phyloP scores from a whole-genome alignment of 2,329 filamentous ascomycete genomes.

The Remersonia thermophila region DNA sequence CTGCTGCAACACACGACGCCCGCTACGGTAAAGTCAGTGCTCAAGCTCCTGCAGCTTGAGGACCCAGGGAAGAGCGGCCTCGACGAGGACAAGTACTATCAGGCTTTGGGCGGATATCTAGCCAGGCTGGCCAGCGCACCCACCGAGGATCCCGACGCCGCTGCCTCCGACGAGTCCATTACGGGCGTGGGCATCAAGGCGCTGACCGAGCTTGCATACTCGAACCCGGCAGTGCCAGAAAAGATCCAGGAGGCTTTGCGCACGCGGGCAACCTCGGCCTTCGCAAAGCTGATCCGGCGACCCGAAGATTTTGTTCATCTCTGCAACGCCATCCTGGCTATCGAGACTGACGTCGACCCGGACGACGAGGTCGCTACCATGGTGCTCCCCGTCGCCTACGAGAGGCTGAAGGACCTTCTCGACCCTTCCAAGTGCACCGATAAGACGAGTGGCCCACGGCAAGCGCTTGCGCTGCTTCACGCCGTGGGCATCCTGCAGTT shows the following conservation, averaged over 20 bases:
- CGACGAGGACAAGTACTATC: constrained; percentile 31
- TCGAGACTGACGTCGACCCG: constrained; percentile 35
- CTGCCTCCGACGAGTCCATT: constrained; percentile 24
- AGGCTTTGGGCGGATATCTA: constrained; percentile 42
- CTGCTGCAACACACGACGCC: constrained; percentile 50
- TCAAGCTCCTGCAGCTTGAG: constrained; percentile 35
- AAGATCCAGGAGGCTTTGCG: constrained; percentile 42
- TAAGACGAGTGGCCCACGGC: constrained; percentile 26
- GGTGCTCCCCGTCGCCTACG: constrained; percentile 32
- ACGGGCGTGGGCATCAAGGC: constrained; percentile 35
- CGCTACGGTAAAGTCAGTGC: constrained; percentile 40
- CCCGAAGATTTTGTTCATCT: constrained; percentile 40
- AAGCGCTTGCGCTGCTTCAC: constrained; percentile 69
- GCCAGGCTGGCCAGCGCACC: constrained; percentile 36
- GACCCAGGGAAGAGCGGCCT: constrained; percentile 21
- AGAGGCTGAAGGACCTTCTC: constrained; percentile 40
- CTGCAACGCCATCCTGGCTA: constrained; percentile 41
- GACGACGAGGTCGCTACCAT: constrained; percentile 44
- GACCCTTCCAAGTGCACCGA: constrained; percentile 23
- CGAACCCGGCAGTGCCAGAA: constrained; percentile 36
- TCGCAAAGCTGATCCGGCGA: constrained; percentile 44
- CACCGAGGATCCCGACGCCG: constrained; percentile 19
- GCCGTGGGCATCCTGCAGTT: constrained; percentile 76
- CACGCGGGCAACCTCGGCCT: constrained; percentile 44
- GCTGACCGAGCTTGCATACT: constrained; percentile 44